Conservation (phyloP, 176 grass and related monocot species). For the Aegilops sharonensis region DNA sequence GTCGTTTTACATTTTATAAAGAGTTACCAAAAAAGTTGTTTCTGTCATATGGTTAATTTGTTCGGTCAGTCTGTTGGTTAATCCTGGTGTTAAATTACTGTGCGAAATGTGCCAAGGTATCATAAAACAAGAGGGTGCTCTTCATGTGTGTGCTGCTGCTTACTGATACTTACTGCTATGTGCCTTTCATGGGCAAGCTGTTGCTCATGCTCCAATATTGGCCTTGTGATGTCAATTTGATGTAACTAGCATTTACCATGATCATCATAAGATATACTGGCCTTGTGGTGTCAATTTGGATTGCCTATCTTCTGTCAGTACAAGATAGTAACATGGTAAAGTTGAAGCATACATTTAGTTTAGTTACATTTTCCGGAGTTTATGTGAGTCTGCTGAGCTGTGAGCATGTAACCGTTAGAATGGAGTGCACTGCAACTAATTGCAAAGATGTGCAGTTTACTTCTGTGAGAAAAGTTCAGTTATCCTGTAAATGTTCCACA, state of each 20-base stretch:
- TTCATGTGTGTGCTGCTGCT: not conserved
- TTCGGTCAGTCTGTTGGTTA: not conserved
- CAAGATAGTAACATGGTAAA: not conserved
- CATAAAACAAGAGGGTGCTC: not conserved
- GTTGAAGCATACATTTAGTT: not conserved
- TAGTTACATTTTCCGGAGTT: not conserved
- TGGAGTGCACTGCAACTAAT: not conserved
- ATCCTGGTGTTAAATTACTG: not conserved
- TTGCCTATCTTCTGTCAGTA: not conserved
- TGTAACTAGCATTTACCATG: not conserved
- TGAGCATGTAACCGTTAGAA: not conserved
- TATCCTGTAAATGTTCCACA: not conserved
- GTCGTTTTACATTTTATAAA: not conserved
- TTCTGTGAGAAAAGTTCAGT: not conserved
- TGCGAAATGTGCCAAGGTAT: not conserved
- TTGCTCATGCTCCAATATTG: not conserved
- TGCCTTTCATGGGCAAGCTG: not conserved
- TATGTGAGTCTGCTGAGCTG: not conserved
- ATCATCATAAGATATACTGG: not conserved
- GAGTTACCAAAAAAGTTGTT: not conserved
- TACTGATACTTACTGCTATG: not conserved
- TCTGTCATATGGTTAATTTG: not conserved
- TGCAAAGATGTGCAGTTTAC: not conserved
- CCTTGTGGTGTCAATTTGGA: not conserved
- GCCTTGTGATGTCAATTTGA: too few species aligned